phyloP scores from a whole-genome alignment of 2,329 filamentous ascomycete genomes.

The Endoconidiophora laricicola region DNA sequence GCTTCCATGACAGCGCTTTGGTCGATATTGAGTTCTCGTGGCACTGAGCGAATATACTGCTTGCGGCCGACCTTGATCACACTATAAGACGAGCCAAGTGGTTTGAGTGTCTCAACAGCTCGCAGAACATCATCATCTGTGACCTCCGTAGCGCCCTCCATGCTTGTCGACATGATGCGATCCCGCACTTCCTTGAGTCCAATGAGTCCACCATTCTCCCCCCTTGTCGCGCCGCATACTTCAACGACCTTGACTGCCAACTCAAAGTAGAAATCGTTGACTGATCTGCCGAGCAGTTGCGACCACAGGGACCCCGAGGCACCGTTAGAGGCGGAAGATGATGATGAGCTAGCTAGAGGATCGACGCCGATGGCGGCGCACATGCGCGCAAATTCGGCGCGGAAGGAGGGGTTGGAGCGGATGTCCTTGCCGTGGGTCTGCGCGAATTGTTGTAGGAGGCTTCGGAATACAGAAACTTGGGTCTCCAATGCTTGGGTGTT shows the following conservation, averaged over 20 bases:
- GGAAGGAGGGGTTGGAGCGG: constrained; percentile 84
- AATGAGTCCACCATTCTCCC: constrained; percentile 85
- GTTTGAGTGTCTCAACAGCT: constrained; percentile 72
- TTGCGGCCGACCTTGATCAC: constrained; percentile 70
- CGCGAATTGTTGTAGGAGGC: constrained; percentile 85
- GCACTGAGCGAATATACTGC: constrained; percentile 79
- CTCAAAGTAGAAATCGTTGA: constrained; percentile 98
- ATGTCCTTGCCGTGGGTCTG: constrained; percentile 92
- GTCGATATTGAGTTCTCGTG: constrained; percentile 87
- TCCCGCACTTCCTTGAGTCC: constrained; percentile 67
- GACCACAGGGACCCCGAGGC: constrained; percentile 65
- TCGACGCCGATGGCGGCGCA: constrained; percentile 94
- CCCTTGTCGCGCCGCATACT: constrained; percentile 69
- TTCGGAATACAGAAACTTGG: constrained; percentile 91
- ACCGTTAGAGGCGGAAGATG: constrained; percentile 22
- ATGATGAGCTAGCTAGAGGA: constrained; percentile 48
- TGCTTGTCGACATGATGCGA: constrained; percentile 52
- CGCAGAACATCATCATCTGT: constrained; percentile 86
- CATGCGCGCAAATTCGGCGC: constrained; percentile 96
- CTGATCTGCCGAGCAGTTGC: constrained; percentile 74
- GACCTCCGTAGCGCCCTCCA: constrained; percentile 62
- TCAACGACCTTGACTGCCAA: constrained; percentile 91
- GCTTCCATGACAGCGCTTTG: constrained; percentile 86
- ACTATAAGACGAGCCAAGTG: constrained; percentile 74
- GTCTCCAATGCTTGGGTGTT: constrained; percentile 79